Base-by-base conservation (phyloP, 495 filamentous ascomycete genomes). In the Penicillium coprophilum region DNA sequence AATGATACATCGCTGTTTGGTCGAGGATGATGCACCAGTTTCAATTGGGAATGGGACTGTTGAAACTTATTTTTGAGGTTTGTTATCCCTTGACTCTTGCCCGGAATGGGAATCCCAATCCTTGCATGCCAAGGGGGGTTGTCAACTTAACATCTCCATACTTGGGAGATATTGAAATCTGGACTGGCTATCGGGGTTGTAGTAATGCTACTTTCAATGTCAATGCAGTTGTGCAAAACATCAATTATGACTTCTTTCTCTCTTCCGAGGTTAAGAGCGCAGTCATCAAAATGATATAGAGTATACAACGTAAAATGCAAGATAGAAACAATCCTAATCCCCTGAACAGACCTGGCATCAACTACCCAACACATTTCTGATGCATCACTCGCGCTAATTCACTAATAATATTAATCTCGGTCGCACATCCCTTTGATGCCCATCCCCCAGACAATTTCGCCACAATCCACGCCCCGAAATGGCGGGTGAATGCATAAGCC, bases 1-100 rank as follows among this genome's bases (percentile, higher is more conserved):
- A 46, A 51, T 65, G 62, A 63, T 58, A 66, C 63, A 58, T 63
- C 60, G 34, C 50, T 61, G 53, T 61, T 59, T 55, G 52, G 58
- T 46, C 12, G 28, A 39, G 20, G 15, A 13, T 10, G 21, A 17
- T 39, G 21, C 49, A n/a, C 17, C 52, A 38, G 39, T 13, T 52
- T 24, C n/a, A 6, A 53, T 46, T 52, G 54, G 49, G 55, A 44
- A 57, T 53, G 44, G 50, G 23, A 53, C 50, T 39, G 27, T 34
- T 19, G 41, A 30, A 24, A 49, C 30, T 31, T 30, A 27, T 53
- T 50, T 39, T 46, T 24, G 39, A 9, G 17, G 12, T 21, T 20
- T 38, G 28, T 13, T 43, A 61, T 63, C 63, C 63, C 63, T 66
- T 63, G 63, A 49, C 46, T 48, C 23, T 27, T 47, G 20, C 54